phyloP scores from a whole-genome alignment of 1,139 yeast genomes.

The Yamadazyma triangularis region DNA sequence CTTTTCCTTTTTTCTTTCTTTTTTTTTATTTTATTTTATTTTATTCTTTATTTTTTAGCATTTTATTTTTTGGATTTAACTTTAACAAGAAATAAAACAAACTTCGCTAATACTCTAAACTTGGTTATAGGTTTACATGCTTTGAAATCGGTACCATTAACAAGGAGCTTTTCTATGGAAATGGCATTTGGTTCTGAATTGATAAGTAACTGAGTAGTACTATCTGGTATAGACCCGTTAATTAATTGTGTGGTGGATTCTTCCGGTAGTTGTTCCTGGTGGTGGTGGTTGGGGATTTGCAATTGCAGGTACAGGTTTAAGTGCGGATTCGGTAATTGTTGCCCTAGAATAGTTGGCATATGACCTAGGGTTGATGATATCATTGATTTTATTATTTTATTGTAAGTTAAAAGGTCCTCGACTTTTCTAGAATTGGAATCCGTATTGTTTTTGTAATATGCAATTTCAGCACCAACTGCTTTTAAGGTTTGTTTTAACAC shows the following conservation, averaged over 20 bases:
- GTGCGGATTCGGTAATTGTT: too few species aligned
- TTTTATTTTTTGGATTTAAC: too few species aligned
- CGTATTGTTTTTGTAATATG: not conserved
- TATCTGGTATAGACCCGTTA: conserved; percentile 1
- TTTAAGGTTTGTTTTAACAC: not conserved
- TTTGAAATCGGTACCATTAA: not conserved
- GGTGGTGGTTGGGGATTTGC: not conserved
- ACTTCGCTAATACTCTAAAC: conserved; percentile 5
- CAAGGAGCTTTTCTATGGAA: not conserved
- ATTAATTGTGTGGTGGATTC: not conserved
- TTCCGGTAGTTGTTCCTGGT: too few species aligned
- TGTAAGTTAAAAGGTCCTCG: not conserved
- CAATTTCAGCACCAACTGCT: not conserved
- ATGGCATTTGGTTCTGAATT: not conserved
- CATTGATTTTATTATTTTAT: not conserved
- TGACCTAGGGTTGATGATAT: not conserved
- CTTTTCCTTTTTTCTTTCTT: too few species aligned
- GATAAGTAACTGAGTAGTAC: conserved; percentile 6
- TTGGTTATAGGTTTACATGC: not conserved
- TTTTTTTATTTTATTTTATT: too few species aligned
- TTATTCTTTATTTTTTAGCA: too few species aligned
- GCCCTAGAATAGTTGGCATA: too few species aligned
- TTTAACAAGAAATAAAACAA: conserved; percentile 4
- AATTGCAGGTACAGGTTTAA: too few species aligned
- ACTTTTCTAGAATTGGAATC: not conserved